Evolutionary conservation across 2,329 filamentous ascomycete genomes (phyloP).

Genomic region (Apiospora malaysiana): DNA sequence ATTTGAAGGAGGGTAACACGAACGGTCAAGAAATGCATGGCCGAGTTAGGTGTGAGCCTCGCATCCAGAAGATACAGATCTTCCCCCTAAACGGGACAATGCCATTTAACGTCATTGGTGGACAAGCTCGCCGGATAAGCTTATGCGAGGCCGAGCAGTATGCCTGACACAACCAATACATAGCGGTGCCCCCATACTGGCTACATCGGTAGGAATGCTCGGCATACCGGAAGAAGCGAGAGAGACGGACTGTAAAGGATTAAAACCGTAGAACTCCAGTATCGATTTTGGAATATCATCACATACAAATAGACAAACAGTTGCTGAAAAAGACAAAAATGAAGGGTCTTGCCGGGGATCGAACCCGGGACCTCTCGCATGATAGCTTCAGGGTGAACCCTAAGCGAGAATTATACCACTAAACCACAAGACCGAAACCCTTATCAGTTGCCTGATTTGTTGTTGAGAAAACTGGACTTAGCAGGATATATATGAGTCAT

Average conservation of each 20-base stretch:
- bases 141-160: conserved; percentile 9
- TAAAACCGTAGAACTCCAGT: no score
- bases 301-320: background rate
- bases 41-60: background rate
- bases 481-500: no score
- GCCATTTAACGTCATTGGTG: background rate
- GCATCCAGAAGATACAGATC: background rate
- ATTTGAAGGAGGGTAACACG: background rate
- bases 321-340: background rate
- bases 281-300: no score
- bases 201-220: background rate
- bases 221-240: no score
- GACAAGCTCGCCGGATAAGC: background rate
- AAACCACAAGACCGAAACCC: conserved; percentile 22
- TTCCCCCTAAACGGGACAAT: background rate
- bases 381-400: conserved; percentile 9
- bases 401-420: conserved; percentile 24
- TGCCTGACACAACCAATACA: background rate
- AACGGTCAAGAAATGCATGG: background rate
- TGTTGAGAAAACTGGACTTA: background rate
- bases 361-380: conserved; percentile 23
- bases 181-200: background rate
- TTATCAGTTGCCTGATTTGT: background rate
- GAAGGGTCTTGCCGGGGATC: conserved; percentile 22
- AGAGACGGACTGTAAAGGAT: no score